Evolutionary conservation across 306 rosid species (phyloP), one percentile per base, ranked within the genome.

Genomic region (Malus fusca): DNA sequence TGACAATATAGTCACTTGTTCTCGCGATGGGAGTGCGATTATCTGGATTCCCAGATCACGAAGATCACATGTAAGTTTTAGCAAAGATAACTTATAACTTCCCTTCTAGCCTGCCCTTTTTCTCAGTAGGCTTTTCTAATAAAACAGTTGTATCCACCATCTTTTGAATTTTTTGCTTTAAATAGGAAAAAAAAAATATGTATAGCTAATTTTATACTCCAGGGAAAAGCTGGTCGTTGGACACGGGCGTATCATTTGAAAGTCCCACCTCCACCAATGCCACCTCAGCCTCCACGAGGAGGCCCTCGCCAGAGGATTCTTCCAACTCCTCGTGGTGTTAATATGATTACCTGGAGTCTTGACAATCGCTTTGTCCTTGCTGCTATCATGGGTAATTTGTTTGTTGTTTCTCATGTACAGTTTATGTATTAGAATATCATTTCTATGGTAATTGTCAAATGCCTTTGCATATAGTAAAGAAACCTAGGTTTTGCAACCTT

Each of bases 211-310:
- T 74, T 33, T 19, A 77, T 77, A 53, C 62, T 67, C 48, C 65
- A 96, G 99, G 99, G 96, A 46, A 96, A 89, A 88, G 84, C 89
- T 84, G 93, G 98, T 55, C 98, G 99, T 28, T 96, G 99, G 99
- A 85, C 92, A 1, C 88, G 97, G 42, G 99, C 99, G 30, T 96
- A 96, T 88, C 98, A 96, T 88, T 88, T 96, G 52, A 92, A 90
- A 90, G 98, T 96, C 83, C 99, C 99, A 61, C 97, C 99, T 75
- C 99, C 99, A 55, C 99, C 99, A 73, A 85, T 89, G 91, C 99
- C 92, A 22, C 92, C 97, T 76, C 99, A 96, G 79, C 99, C 96
- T 75, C 81, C 85, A 59, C 89, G 94, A 76, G 99, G 98, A 26
- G 98, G 99, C 61, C 99, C 99, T 78, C 96, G 96, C 56, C 99